Evolutionary conservation across 2,329 filamentous ascomycete genomes (phyloP), one percentile per base, ranked within the genome.

Genomic region (Aaosphaeria pasadenensis): DNA sequence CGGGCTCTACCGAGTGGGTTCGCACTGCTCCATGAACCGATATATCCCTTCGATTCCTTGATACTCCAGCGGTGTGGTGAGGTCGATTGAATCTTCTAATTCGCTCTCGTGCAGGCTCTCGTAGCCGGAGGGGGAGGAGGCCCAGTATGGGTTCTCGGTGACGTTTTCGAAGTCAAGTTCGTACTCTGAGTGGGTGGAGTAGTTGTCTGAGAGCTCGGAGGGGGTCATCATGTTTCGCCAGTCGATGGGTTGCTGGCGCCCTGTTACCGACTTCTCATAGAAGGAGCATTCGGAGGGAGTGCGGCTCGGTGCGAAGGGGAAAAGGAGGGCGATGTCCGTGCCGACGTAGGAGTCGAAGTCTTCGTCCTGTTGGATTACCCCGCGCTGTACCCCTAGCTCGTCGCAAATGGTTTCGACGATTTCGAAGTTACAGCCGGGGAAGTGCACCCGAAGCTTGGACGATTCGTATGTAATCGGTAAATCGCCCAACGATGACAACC

Each of bases 401-500:
- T 89, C 84, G 66, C 91, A 96, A 1, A 99, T 79, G 3, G 79
- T 77, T 64, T 95, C 89, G 0, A 96, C 87, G 0, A 88, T 89
- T 11, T 86, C 82, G 1, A 84, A 84, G 61, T 97, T 92, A 52
- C 94, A 91, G 3, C 94, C 94, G 0, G 91, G 91, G 63, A 99
- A 97, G 30, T 91, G 86, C 2, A 97, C 84, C 32, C 91, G 84
- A 4, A 96, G 74, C 0, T 82, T 80, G 2, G 83, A 83, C 32
- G 80, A 76, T 46, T 89, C 83, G 45, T 96, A 79, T 0, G 83
- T 78, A 32, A 97, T 83, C 0, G 92, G 91, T 17, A 99, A 74
- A 63, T 96, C 91, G 1, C 94, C 94, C 1, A 97, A 71, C 1
- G 78, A 74, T 1, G 90, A 82, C 1, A 99, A 76, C 33, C 83